Conservation (phyloP, 2,329 filamentous ascomycete species). For the Rhynchosporium agropyri region DNA sequence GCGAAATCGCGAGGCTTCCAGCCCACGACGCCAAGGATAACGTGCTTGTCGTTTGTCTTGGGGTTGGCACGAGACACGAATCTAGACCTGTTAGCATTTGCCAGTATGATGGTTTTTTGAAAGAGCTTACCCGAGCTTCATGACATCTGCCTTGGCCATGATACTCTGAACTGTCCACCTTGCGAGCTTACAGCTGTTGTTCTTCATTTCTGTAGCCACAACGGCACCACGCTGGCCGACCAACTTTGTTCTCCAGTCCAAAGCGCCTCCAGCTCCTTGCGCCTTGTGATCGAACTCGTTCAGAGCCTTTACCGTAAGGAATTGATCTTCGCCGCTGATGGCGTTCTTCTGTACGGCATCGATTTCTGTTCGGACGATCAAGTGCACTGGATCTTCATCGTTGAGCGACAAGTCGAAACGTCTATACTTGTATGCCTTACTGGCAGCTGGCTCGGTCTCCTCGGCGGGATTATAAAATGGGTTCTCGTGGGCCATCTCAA, state of each 20-base stretch:
- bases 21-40: constrained; percentile 91
- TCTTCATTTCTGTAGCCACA: constrained; percentile 99
- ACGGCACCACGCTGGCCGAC: constrained; percentile 94
- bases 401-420: constrained; percentile 94
- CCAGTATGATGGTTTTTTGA: constrained; percentile 3
- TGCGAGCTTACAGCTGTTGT: constrained; percentile 98
- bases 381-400: constrained; percentile 84
- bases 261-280: constrained; percentile 87
- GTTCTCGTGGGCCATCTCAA: constrained; percentile 85
- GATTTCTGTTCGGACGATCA: constrained; percentile 92
- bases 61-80: constrained; percentile 96
- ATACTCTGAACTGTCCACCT: constrained; percentile 98
- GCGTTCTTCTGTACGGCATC: constrained; percentile 96
- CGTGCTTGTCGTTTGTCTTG: constrained; percentile 89
- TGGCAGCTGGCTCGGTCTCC: constrained; percentile 90
- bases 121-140: constrained; percentile 85
- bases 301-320: constrained; percentile 88
- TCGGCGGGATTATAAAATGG: constrained; percentile 96
- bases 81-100: constrained; percentile 49
- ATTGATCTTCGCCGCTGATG: constrained; percentile 88
- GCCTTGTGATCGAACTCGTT: constrained; percentile 99
- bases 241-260: constrained; percentile 97
- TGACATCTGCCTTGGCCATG: constrained; percentile 92
- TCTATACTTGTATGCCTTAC: constrained; percentile 98
- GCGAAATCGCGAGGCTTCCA: constrained; percentile 99